Evolutionary conservation across 768 basidiomycete genomes (phyloP), one percentile per base, ranked within the genome.

Genomic region (Heimioporus sp.): DNA sequence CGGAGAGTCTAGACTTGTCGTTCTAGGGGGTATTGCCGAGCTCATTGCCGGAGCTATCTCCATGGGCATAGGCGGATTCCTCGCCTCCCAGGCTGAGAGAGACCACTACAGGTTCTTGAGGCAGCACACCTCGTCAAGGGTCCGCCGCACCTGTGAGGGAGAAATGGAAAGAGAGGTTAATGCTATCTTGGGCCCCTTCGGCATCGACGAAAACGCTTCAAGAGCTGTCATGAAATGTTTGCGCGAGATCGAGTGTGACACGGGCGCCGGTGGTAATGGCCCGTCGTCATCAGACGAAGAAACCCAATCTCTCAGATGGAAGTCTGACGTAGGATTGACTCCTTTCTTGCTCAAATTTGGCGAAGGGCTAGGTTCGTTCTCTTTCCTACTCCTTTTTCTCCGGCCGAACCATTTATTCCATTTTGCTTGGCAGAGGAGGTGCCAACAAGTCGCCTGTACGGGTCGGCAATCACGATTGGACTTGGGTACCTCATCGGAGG

Each of bases 31-130:
- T 15, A 73, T 97, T 34, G 96, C 97, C 1, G 97, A 99, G 68
- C 86, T 99, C 58, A 92, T 96, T 51, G 92, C 95, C 2, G 97
- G 97, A 7, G 91, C 95, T 12, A 90, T 98, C 42, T 93, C 90
- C 2, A 99, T 99, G 96, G 97, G 97, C 54, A 90, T 99, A 37
- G 97, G 97, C 48, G 96, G 96, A 17, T 98, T 96, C 79, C 86
- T 99, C 44, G 94, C 94, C 3, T 93, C 95, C 1, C 92, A 99
- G 71, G 88, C 96, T 30, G 97, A 99, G 70, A 86, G 94, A 42
- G 96, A 98, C 67, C 90, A 97, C 70, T 95, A 87, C 67, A 88
- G 85, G 42, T 97, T 89, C 72, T 81, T 88, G 30, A 81, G 77
- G 28, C 77, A 80, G 36, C 80, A 85, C 54, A 95, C 92, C 10